Base-by-base conservation (phyloP, 768 basidiomycete species). In the Hypholoma fasciculare region DNA sequence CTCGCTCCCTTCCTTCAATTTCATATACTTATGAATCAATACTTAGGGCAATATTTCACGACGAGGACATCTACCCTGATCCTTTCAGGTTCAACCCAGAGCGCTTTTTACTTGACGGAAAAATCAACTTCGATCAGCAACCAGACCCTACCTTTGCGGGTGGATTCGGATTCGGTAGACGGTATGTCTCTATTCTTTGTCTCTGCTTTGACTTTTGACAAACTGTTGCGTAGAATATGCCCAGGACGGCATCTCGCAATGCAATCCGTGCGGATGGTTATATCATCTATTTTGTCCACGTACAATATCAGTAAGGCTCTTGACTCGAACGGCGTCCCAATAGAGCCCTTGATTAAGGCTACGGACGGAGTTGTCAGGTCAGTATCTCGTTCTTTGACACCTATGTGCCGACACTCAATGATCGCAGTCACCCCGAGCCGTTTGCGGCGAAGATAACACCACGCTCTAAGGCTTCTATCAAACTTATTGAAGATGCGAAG, bases 51-150 rank as follows among this genome's bases (percentile, higher is more conserved):
- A 78, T 80, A 23, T 71, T 78, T 16, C 84, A 83, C 56, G 81
- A 87, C 63, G 76, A 78, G 49, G 66, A 63, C 2, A 70, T 73
- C 40, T 88, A 84, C 69, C 77, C 79, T 7, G 76, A 86, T 38
- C 78, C 86, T 6, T 76, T 76, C 55, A 62, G 62, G 7, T 86
- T 86, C 69, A 73, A 77, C 27, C 87, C 87, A 8, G 82, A 85
- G 58, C 75, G 86, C 37, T 84, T 82, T 70, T 65, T 88, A 26
- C 36, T 20, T 49, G 69, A 52, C 3, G 46, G 62, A 38, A 63
- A 62, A 16, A 47, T 58, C 11, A 53, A 44, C 39, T 49, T 50
- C 26, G 23, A 52, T 46, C 43, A 61, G 16, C 64, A 67, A 20
- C 66, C 69, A 42, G 64, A 63, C 27, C 66, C 65, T 39, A 61